These are phyloP conservation scores for Lepidium campestre DNA, from an alignment of 441 rosid species.

Conservation along the genomic window DNA sequence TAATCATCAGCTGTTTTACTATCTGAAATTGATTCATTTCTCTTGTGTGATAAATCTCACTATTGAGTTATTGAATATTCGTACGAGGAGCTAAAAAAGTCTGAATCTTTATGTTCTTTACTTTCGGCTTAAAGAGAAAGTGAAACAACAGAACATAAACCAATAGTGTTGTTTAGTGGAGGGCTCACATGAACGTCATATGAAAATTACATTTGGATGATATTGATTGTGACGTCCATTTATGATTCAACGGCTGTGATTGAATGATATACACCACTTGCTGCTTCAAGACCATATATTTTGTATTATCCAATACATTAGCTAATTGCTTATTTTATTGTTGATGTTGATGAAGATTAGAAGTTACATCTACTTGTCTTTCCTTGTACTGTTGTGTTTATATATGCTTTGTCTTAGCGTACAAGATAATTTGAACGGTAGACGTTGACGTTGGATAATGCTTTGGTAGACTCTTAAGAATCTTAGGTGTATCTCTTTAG, in stretches of 20 bases:
- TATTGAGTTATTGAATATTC: background rate
- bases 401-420: conserved; percentile 20
- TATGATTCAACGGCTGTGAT: conserved; percentile 21
- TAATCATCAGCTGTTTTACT: background rate
- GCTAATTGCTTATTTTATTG: conserved; percentile 7
- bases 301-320: background rate
- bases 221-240: conserved; percentile 16
- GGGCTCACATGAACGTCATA: conserved; percentile 16
- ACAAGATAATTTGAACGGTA: conserved; percentile 20
- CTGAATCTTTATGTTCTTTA: background rate
- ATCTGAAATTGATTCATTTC: background rate
- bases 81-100: conserved; percentile 1
- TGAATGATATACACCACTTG: background rate
- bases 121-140: background rate
- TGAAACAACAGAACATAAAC: conserved; percentile 7
- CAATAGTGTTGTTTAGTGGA: conserved; percentile 3
- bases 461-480: conserved; percentile 19
- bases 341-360: conserved; percentile 14
- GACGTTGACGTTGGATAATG: conserved; percentile 9
- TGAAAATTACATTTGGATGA: conserved; percentile 11
- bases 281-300: conserved; percentile 15
- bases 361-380: conserved; percentile 41
- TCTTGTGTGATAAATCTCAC: background rate
- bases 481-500: conserved; percentile 31
- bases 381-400: conserved; percentile 1